Percentiles rank a stretch among this genome's conserved stretches.
These are phyloP conservation scores for Spinellus fusiger DNA, from an alignment of 192 early-diverging fungal genomes.

Conservation along the genomic window DNA sequence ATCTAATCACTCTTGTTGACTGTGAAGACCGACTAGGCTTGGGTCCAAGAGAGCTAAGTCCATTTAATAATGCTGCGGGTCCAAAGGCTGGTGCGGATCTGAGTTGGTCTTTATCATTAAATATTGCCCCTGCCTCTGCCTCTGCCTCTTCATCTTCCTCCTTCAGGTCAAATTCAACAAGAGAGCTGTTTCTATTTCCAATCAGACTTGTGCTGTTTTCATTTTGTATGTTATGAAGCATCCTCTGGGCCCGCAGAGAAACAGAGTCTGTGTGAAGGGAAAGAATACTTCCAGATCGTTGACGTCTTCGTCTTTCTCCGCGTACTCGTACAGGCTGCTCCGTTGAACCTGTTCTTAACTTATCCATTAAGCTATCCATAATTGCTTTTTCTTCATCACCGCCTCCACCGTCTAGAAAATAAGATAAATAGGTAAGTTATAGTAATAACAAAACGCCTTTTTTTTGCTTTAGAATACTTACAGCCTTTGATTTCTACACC, in stretches of 20 bases:
- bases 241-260: constrained; percentile 15
- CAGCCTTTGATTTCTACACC: constrained; percentile 16
- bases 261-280: constrained; percentile 22
- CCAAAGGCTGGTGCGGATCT: constrained; percentile 1
- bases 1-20: constrained; percentile 6
- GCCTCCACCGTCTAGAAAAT: constrained; percentile 23
- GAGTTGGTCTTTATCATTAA: background rate
- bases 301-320: constrained; percentile 8
- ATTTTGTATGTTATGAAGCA: constrained; percentile 18
- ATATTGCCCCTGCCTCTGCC: background rate
- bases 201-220: constrained; percentile 8
- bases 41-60: background rate
- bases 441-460: background rate
- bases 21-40: background rate
- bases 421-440: background rate
- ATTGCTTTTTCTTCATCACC: constrained; percentile 57
- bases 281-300: constrained; percentile 18
- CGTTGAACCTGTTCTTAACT: constrained; percentile 45
- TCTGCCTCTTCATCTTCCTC: constrained; percentile 14
- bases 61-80: background rate
- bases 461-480: constrained; percentile 7
- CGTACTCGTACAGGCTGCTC: constrained; percentile 10
- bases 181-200: background rate
- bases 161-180: background rate
- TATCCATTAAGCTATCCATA: constrained; percentile 68